Evolutionary conservation across 495 filamentous ascomycete genomes (phyloP).

Genomic region (Penicillium paxilli): DNA sequence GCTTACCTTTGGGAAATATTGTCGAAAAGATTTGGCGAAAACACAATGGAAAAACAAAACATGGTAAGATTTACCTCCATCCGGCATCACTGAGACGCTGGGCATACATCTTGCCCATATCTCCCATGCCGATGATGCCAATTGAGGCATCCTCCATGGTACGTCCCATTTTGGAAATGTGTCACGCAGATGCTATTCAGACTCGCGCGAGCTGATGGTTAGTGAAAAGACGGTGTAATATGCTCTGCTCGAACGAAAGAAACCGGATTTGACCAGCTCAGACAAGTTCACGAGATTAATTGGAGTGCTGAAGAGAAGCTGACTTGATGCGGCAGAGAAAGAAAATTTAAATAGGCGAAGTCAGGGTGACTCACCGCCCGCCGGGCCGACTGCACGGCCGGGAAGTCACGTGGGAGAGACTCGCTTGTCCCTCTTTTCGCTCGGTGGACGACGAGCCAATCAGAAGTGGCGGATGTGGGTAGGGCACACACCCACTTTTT

Average conservation of each 20-base stretch:
- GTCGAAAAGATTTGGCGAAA: conserved; percentile 2
- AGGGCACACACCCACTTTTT: conserved; percentile 51
- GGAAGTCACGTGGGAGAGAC: conserved; percentile 16
- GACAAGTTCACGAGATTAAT: conserved; percentile 17
- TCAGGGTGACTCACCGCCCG: conserved; percentile 26
- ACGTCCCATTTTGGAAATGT: conserved; percentile 33
- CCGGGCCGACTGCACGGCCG: conserved; percentile 36
- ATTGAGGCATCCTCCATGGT: conserved; percentile 67
- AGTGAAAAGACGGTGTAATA: background rate
- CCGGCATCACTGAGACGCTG: conserved; percentile 81
- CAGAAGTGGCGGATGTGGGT: conserved; percentile 19
- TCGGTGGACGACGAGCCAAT: conserved; percentile 34
- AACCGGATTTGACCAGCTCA: background rate
- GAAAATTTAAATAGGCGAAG: conserved; percentile 40
- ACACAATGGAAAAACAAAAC: conserved; percentile 11
- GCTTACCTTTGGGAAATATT: conserved; percentile 33
- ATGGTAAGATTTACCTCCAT: conserved; percentile 76
- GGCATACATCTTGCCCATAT: conserved; percentile 99
- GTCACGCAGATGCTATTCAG: too few species aligned
- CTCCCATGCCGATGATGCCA: conserved; percentile 97
- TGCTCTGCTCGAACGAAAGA: background rate
- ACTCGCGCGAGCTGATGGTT: background rate
- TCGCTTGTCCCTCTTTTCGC: conserved; percentile 42
- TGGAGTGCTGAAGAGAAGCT: conserved; percentile 8
- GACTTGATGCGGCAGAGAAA: background rate